Percentiles rank a stretch among this genome's conserved stretches.
Conservation (phyloP, 331 rosid species). For the Dryas integrifolia region DNA sequence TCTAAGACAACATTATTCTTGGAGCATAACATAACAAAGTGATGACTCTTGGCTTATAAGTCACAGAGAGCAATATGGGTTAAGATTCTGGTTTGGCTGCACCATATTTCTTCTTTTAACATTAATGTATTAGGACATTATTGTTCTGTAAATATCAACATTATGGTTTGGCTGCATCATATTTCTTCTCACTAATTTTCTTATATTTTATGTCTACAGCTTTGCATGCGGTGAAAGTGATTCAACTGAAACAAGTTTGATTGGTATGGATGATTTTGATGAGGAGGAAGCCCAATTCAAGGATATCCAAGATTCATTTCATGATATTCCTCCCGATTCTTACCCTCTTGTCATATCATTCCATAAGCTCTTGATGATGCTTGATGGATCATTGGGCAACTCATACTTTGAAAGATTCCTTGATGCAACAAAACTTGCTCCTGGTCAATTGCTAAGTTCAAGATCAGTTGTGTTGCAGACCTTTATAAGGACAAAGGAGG, state of each 20-base stretch:
- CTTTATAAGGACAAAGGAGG: constrained; percentile 53
- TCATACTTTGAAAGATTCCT: constrained; percentile 62
- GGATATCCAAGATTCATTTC: constrained; percentile 52
- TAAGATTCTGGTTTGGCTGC: too few relatives aligned
- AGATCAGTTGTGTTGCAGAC: constrained; percentile 49
- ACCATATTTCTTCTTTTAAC: too few relatives aligned
- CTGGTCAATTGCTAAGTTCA: constrained; percentile 21
- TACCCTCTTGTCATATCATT: constrained; percentile 78
- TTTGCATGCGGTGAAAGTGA: constrained; percentile 33
- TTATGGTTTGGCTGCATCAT: too few relatives aligned
- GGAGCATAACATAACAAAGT: background rate
- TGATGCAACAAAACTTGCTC: constrained; percentile 19
- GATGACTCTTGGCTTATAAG: background rate
- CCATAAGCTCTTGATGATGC: constrained; percentile 74
- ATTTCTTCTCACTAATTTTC: background rate
- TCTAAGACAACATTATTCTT: background rate
- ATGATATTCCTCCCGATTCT: constrained; percentile 37
- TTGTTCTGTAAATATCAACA: too few relatives aligned
- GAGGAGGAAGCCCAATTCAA: constrained; percentile 40
- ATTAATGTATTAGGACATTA: too few relatives aligned
- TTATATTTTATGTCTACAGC: constrained; percentile 34
- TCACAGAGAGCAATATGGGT: too few relatives aligned
- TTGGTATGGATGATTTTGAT: constrained; percentile 42
- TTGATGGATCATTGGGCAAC: constrained; percentile 64
- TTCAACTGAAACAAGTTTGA: constrained; percentile 17